Evolutionary conservation across 495 filamentous ascomycete genomes (phyloP).

Genomic region (Annulohypoxylon moriforme): DNA sequence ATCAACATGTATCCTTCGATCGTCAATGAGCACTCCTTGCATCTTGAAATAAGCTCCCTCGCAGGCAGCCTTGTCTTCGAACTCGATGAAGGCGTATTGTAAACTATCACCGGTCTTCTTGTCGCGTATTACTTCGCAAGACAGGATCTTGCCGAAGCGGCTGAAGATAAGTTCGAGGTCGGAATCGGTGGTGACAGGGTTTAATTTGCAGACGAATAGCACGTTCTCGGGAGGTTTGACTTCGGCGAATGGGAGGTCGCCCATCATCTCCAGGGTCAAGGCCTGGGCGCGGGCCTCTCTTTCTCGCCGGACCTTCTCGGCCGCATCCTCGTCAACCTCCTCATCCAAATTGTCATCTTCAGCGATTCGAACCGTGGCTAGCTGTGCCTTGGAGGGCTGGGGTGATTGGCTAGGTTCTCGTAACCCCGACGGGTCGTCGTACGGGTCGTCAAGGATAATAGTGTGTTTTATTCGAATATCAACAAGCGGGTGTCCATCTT

Average conservation of each 20-base stretch:
- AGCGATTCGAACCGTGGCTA: slow-evolving; percentile 91
- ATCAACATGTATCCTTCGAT: slow-evolving; percentile 97
- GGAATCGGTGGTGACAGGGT: slow-evolving; percentile 94
- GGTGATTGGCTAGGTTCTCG: slow-evolving; percentile 82
- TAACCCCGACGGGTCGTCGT: slow-evolving; percentile 78
- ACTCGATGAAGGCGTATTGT: slow-evolving; percentile 98
- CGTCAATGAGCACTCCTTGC: slow-evolving; percentile 95
- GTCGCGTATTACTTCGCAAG: slow-evolving; percentile 96
- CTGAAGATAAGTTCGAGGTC: slow-evolving; percentile 96
- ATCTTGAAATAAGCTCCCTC: slow-evolving; percentile 99
- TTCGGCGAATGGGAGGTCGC: slow-evolving; percentile 96
- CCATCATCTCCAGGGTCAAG: slow-evolving; percentile 96
- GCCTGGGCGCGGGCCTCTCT: slow-evolving; percentile 95
- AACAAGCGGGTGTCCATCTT: slow-evolving; percentile 81
- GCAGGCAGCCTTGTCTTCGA: slow-evolving; percentile 89
- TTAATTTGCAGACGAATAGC: slow-evolving; percentile 97
- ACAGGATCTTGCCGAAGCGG: slow-evolving; percentile 94
- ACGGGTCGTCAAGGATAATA: slow-evolving; percentile 89
- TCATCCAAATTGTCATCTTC: slow-evolving; percentile 81
- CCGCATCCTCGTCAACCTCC: slow-evolving; percentile 76
- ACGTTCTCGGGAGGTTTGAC: slow-evolving; percentile 98
- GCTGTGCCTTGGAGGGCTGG: slow-evolving; percentile 82
- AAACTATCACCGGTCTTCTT: slow-evolving; percentile 93
- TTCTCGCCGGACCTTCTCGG: slow-evolving; percentile 85
- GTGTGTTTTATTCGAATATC: slow-evolving; percentile 96